phyloP scores from a whole-genome alignment of 257 asterid species.

The Scutellaria baicalensis region DNA sequence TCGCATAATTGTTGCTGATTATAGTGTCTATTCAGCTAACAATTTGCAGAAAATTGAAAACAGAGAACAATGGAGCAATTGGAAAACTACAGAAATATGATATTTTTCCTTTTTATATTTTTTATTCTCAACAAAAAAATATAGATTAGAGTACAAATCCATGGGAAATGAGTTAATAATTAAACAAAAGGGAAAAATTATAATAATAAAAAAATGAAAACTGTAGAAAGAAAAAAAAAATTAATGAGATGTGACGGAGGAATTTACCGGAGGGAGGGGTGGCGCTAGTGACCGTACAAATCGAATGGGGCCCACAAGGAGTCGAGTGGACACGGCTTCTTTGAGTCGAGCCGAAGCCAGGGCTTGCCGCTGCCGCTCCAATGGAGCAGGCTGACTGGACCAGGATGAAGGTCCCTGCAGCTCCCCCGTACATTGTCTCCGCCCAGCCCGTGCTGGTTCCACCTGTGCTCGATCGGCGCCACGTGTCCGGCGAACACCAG shows the following conservation, averaged over 20 bases:
- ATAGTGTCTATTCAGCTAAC: neutral
- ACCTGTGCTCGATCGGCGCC: slow-evolving; percentile 87
- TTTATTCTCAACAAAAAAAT: slow-evolving; percentile 26
- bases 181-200: slow-evolving; percentile 15
- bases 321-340: slow-evolving; percentile 74
- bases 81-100: slow-evolving; percentile 1
- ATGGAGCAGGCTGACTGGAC: slow-evolving; percentile 91
- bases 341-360: slow-evolving; percentile 81
- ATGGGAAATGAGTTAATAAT: slow-evolving; percentile 28
- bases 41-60: neutral
- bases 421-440: slow-evolving; percentile 86
- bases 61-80: neutral
- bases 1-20: neutral
- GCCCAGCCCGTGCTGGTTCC: slow-evolving; percentile 94
- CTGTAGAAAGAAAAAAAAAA: slow-evolving; percentile 12
- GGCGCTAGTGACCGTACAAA: slow-evolving; percentile 42
- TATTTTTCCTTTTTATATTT: neutral
- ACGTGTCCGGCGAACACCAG: slow-evolving; percentile 88
- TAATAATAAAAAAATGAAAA: slow-evolving; percentile 9
- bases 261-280: slow-evolving; percentile 46
- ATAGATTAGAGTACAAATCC: slow-evolving; percentile 36
- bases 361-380: slow-evolving; percentile 98
- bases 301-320: slow-evolving; percentile 80
- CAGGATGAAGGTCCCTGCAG: slow-evolving; percentile 82
- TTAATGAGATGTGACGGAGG: slow-evolving; percentile 14